Evolutionary conservation across 2,329 filamentous ascomycete genomes (phyloP).

Genomic region (Arthrobotrys megalospora): DNA sequence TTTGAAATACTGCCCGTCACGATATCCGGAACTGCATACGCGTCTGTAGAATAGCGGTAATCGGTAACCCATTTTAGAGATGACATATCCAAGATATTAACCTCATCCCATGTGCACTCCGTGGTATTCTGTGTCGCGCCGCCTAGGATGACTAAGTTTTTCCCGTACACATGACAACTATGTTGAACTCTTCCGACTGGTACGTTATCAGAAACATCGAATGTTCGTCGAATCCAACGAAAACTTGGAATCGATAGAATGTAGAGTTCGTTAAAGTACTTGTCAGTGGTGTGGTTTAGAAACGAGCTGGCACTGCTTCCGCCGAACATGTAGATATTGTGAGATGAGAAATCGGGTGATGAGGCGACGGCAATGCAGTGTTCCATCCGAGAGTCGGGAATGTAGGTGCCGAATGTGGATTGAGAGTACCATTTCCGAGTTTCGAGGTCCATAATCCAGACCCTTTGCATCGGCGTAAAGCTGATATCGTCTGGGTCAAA

Average conservation of each 20-base stretch:
- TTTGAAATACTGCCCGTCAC: constrained; percentile 57
- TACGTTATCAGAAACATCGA: constrained; percentile 33
- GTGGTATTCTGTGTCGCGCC: constrained; percentile 47
- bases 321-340: constrained; percentile 72
- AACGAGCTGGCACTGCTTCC: constrained; percentile 67
- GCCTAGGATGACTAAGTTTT: constrained; percentile 49
- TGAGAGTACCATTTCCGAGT: constrained; percentile 68
- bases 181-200: constrained; percentile 50
- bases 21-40: constrained; percentile 38
- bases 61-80: constrained; percentile 39
- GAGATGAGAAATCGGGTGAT: constrained; percentile 69
- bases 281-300: constrained; percentile 38
- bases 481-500: constrained; percentile 43
- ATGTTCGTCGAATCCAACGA: constrained; percentile 47
- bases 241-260: constrained; percentile 57
- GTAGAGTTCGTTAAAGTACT: constrained; percentile 52
- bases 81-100: constrained; percentile 56
- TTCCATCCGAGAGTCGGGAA: constrained; percentile 68
- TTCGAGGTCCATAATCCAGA: constrained; percentile 66
- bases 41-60: constrained; percentile 21
- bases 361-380: constrained; percentile 69
- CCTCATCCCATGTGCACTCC: constrained; percentile 51
- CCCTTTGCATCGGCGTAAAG: constrained; percentile 55
- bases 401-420: constrained; percentile 63
- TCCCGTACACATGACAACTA: constrained; percentile 52